phyloP scores from a whole-genome alignment of 148 eudicot genomes.

The Chenopodium suecicum region DNA sequence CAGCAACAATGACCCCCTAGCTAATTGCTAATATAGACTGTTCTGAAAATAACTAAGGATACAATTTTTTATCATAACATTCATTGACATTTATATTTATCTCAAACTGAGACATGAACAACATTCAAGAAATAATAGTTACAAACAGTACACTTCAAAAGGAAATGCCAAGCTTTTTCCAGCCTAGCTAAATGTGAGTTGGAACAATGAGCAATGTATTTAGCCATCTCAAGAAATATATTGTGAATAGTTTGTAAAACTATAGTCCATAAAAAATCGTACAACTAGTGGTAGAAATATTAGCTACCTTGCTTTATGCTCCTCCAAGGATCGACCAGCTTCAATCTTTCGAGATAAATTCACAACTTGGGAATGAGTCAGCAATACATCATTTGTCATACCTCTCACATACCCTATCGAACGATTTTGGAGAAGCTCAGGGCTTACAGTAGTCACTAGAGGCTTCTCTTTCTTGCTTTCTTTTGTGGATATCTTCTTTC shows the following conservation, averaged over 20 bases:
- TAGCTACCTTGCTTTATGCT: slow-evolving; percentile 66
- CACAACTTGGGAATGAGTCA: slow-evolving; percentile 77
- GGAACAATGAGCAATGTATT: neutral
- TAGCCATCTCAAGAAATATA: neutral
- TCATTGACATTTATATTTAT: neutral
- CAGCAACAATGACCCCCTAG: neutral
- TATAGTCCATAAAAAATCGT: neutral
- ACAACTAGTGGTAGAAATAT: neutral
- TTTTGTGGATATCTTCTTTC: slow-evolving; percentile 26
- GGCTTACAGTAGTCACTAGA: slow-evolving; percentile 39
- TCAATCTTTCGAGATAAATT: slow-evolving; percentile 68
- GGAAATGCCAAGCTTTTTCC: neutral
- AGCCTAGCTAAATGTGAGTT: neutral
- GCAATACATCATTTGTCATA: slow-evolving; percentile 49
- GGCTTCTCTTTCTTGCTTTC: slow-evolving; percentile 35
- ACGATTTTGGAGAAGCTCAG: slow-evolving; percentile 68
- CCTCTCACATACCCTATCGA: slow-evolving; percentile 81
- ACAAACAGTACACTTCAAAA: neutral
- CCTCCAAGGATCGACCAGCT: slow-evolving; percentile 65
- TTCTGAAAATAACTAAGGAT: neutral
- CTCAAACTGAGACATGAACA: neutral
- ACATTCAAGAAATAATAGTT: neutral
- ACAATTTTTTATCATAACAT: too few species aligned
- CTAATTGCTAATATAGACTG: neutral
- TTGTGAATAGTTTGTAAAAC: neutral